phyloP scores from a whole-genome alignment of 2,329 filamentous ascomycete genomes.

The Neobulgaria alba region DNA sequence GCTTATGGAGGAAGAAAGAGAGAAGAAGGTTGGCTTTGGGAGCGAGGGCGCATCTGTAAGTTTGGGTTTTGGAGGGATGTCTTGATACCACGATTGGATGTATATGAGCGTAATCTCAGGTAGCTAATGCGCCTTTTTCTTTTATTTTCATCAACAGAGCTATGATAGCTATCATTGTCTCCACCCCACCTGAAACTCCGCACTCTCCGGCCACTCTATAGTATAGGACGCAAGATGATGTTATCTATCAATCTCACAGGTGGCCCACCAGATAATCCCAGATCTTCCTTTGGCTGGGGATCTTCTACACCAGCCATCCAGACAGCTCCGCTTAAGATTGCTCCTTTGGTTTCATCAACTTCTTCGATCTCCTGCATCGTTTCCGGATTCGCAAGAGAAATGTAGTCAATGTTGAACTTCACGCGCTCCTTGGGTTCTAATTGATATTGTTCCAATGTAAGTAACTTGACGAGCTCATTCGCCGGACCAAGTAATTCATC shows the following conservation, averaged over 20 bases:
- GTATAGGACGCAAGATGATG: slow-evolving; percentile 54
- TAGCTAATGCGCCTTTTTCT: too few relatives aligned
- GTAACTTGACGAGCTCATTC: slow-evolving; percentile 45
- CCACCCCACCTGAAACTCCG: too few relatives aligned
- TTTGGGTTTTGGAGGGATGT: too few relatives aligned
- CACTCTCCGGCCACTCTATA: slow-evolving; percentile 6
- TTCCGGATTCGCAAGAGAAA: slow-evolving; percentile 80
- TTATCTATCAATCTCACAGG: slow-evolving; percentile 90
- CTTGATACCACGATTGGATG: too few relatives aligned
- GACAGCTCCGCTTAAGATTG: slow-evolving; percentile 80
- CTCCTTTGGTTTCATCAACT: slow-evolving; percentile 63
- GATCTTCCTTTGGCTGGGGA: slow-evolving; percentile 59
- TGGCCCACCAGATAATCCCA: slow-evolving; percentile 64
- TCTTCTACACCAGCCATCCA: slow-evolving; percentile 80
- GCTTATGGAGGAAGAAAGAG: slow-evolving; percentile 39
- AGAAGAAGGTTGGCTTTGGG: slow-evolving; percentile 39
- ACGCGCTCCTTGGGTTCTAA: slow-evolving; percentile 53
- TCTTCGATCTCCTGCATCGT: slow-evolving; percentile 69
- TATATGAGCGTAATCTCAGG: too few relatives aligned
- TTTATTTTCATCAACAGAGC: too few relatives aligned
- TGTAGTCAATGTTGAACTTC: slow-evolving; percentile 79
- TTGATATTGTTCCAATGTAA: slow-evolving; percentile 52
- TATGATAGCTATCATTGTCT: too few relatives aligned
- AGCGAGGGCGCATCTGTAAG: slow-evolving; percentile 43
- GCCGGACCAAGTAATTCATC: slow-evolving; percentile 66